Percentiles rank a stretch among this genome's conserved stretches.
phyloP scores from a whole-genome alignment of 75 land plant species.

The Selaginella moellendorffii region DNA sequence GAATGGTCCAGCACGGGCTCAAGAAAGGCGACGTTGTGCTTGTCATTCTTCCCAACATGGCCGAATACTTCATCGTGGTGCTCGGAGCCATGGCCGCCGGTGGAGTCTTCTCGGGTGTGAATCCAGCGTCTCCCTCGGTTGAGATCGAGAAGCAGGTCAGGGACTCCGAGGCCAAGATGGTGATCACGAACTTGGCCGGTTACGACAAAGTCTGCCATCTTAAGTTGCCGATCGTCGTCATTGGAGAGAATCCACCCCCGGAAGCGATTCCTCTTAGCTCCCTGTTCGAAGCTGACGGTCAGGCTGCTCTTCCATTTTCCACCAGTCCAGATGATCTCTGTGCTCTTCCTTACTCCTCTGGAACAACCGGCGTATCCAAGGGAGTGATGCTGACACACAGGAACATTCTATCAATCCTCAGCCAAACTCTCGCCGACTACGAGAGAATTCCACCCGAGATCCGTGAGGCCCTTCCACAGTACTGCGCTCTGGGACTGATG shows the following conservation, averaged over 20 bases:
- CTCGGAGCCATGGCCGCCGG: constrained; percentile 85
- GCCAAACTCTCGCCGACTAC: constrained; percentile 56
- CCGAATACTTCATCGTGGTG: constrained; percentile 64
- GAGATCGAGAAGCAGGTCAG: constrained; percentile 64
- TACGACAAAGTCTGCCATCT: constrained; percentile 31
- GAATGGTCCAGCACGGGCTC: constrained; percentile 35
- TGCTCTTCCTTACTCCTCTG: constrained; percentile 91
- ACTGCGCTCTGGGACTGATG: constrained; percentile 66
- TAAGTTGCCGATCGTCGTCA: neutral
- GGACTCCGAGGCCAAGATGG: constrained; percentile 48
- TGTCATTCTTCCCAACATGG: constrained; percentile 73
- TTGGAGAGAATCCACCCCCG: constrained; percentile 6
- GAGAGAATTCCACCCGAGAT: constrained; percentile 28
- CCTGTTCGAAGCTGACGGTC: constrained; percentile 15
- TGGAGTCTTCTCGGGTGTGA: constrained; percentile 72
- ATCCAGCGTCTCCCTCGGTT: constrained; percentile 38
- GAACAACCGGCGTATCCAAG: constrained; percentile 82
- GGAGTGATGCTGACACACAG: constrained; percentile 95
- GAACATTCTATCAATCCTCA: constrained; percentile 64
- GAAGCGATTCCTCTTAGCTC: neutral
- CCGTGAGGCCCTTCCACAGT: neutral
- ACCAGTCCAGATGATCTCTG: constrained; percentile 50
- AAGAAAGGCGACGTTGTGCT: constrained; percentile 68
- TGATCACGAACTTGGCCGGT: constrained; percentile 34
- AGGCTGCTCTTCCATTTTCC: neutral